Evolutionary conservation across 805 yeast genomes (phyloP), one percentile per base, ranked within the genome.

Genomic region (Saccharomycopsis lassenensis): DNA sequence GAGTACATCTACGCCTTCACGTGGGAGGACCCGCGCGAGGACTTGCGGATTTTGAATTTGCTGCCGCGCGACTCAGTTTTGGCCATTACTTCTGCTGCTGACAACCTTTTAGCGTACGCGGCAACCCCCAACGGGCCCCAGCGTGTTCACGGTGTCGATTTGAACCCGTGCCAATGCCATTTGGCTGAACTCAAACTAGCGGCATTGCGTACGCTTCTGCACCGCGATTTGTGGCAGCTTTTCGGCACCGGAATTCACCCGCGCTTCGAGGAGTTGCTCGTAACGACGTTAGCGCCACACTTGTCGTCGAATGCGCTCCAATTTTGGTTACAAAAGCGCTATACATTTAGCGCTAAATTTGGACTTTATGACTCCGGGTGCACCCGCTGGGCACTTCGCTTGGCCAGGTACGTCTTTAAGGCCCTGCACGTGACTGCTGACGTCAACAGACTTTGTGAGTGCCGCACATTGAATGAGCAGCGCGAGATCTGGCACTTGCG

Each of bases 21-120:
- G 5, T 82, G 94, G 94, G 94, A 82, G 57, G 94, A 83, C 52
- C 93, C 93, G 21, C 67, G 79, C 39, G 91, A 80, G 58, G 94
- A 82, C 59, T 70, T 72, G 42, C 65, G 65, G 33, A 77, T 82
- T 38, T 63, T 82, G 47, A 67, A 74, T 29, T 62, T 82, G 48
- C 61, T 64, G 22, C 57, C 73, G 10, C 65, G 68, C 21, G 94
- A 83, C 51, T 77, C 84, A 1, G 82, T 82, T 3, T 63, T 82
- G 47, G 87, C 89, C 16, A 82, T 82, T 39, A 82, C 93, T 4
- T 80, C 89, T 29, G 94, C 93, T 4, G 91, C 91, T 46, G 94
- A 82, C 58, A 82, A 83, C 52, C 63, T 82, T 43, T 63, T 82
- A 46, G 67, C 82, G 11, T 82, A 82, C 53, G 87, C 91, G 4